Conservation (phyloP, 805 yeast genomes). For the Yarrowia sp. region DNA sequence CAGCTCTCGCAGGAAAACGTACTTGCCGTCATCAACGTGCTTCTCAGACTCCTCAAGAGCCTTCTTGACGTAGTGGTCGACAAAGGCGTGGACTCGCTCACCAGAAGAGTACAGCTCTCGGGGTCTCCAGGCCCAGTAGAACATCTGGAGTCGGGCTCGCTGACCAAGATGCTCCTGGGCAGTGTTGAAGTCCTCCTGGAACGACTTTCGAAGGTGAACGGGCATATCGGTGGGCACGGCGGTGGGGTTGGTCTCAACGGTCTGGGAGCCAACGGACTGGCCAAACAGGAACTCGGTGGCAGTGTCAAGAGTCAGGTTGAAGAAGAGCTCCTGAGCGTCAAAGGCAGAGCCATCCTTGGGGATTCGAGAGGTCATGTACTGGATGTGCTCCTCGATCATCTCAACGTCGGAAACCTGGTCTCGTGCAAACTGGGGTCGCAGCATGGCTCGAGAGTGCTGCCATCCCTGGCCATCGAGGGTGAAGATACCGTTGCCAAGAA, state of each 20-base stretch:
- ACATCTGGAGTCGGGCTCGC: slow-evolving; percentile 43
- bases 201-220: slow-evolving; percentile 42
- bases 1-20: slow-evolving; percentile 58
- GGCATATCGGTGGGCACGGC: slow-evolving; percentile 41
- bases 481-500: slow-evolving; percentile 52
- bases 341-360: slow-evolving; percentile 41
- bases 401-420: slow-evolving; percentile 49
- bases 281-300: slow-evolving; percentile 51
- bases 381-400: slow-evolving; percentile 46
- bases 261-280: slow-evolving; percentile 46
- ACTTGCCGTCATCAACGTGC: slow-evolving; percentile 50
- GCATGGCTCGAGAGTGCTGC: slow-evolving; percentile 51
- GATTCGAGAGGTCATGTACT: slow-evolving; percentile 40
- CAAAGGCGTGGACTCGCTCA: slow-evolving; percentile 49
- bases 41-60: slow-evolving; percentile 48
- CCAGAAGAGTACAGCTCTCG: slow-evolving; percentile 50
- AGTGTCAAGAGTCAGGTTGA: slow-evolving; percentile 49
- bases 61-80: slow-evolving; percentile 53
- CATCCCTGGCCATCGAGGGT: slow-evolving; percentile 50
- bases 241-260: slow-evolving; percentile 39
- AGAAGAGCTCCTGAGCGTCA: slow-evolving; percentile 48
- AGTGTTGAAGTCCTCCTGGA: slow-evolving; percentile 43
- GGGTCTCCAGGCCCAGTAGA: slow-evolving; percentile 43
- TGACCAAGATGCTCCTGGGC: slow-evolving; percentile 42
- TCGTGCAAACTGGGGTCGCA: slow-evolving; percentile 51